These are phyloP conservation scores for Cafeteria roenbergensis DNA, from an alignment of 108 stramenopile species.

Conservation along the genomic window DNA sequence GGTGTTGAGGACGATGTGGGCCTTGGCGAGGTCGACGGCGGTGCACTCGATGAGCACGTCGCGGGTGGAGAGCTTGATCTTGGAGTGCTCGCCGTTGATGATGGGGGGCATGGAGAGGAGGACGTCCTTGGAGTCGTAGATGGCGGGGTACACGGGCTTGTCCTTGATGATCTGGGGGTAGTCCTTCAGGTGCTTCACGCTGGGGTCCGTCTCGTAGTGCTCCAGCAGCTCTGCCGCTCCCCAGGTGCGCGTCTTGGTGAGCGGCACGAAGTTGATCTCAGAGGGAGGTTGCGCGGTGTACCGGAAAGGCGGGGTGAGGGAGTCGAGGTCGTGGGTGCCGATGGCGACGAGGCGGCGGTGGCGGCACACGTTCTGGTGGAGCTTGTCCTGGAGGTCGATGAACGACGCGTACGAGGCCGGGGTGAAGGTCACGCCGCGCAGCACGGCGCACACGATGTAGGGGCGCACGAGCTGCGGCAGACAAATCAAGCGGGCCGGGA, in stretches of 20 bases:
- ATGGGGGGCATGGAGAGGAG: conserved; percentile 92
- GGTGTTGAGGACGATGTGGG: conserved; percentile 95
- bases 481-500: too few relatives aligned
- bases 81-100: conserved; percentile 81
- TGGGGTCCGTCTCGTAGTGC: conserved; percentile 70
- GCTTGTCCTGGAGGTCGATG: conserved; percentile 97
- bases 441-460: conserved; percentile 86
- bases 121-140: conserved; percentile 59
- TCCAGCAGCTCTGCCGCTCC: conserved; percentile 42
- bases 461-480: conserved; percentile 77
- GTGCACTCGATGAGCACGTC: conserved; percentile 99
- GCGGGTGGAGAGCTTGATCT: conserved; percentile 74
- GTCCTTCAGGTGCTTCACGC: conserved; percentile 86
- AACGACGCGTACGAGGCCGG: conserved; percentile 72
- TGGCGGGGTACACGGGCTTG: conserved; percentile 78
- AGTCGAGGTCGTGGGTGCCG: conserved; percentile 93
- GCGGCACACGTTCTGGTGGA: conserved; percentile 95
- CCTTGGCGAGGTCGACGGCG: conserved; percentile 93
- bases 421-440: conserved; percentile 75
- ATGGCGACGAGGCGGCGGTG: conserved; percentile 90
- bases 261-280: conserved; percentile 78
- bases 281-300: conserved; percentile 72
- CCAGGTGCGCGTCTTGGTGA: conserved; percentile 58
- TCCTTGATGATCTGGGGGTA: conserved; percentile 87
- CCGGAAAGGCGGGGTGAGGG: conserved; percentile 68